These are phyloP conservation scores for Ajuga chamaepitys DNA, from an alignment of 257 asterid species.

Conservation along the genomic window DNA sequence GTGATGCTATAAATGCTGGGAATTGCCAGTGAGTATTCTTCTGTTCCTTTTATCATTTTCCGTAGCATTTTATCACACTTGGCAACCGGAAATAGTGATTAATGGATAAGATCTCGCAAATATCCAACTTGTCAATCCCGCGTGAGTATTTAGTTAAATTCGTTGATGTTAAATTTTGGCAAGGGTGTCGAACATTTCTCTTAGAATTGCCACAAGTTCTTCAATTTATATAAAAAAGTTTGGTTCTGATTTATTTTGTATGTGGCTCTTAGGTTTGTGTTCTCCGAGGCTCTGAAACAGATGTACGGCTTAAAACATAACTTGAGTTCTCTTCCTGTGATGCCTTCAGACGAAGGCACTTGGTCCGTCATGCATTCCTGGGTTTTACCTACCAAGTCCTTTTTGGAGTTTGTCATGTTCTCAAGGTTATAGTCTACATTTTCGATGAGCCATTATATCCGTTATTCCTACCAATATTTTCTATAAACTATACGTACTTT, in stretches of 20 bases:
- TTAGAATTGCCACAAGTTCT: background rate
- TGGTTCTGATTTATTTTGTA: constrained; percentile 6
- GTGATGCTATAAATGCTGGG: constrained; percentile 89
- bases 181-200: background rate
- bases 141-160: background rate
- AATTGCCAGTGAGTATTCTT: constrained; percentile 72
- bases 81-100: background rate
- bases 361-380: constrained; percentile 95
- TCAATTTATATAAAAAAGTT: background rate
- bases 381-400: constrained; percentile 88
- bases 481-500: background rate
- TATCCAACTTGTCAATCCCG: background rate
- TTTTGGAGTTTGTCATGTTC: constrained; percentile 87
- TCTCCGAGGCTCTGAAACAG: constrained; percentile 67
- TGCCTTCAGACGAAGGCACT: constrained; percentile 69
- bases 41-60: background rate
- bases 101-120: background rate
- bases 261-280: constrained; percentile 50
- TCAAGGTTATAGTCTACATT: constrained; percentile 55
- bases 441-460: background rate
- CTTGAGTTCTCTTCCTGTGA: constrained; percentile 61
- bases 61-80: background rate
- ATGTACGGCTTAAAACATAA: constrained; percentile 78
- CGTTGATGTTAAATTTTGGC: background rate
- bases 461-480: background rate